Percentiles rank a stretch among this genome's conserved stretches.
Conservation (phyloP, 176 grass and related monocot genomes). For the Eremochloa ophiuroides region DNA sequence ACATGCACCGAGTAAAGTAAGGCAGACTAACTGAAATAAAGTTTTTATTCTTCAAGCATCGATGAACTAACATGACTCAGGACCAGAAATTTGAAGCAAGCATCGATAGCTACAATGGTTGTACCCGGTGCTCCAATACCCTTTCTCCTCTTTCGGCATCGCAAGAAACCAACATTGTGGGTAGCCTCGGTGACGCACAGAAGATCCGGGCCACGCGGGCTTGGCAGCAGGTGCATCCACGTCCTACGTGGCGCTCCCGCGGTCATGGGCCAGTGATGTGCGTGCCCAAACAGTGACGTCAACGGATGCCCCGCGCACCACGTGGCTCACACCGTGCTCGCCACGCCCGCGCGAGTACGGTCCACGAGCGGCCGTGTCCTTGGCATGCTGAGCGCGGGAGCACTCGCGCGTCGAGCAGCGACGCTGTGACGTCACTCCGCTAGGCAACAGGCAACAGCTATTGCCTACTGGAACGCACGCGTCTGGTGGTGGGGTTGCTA, state of each 20-base stretch:
- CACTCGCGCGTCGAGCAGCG: neutral
- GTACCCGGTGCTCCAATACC: no score
- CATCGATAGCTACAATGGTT: no score
- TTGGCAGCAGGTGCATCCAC: neutral
- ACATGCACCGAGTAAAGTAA: no score
- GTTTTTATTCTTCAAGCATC: no score
- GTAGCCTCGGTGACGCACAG: neutral
- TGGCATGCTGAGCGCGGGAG: neutral
- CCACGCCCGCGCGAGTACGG: no score
- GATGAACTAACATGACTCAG: no score
- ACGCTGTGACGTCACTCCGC: neutral
- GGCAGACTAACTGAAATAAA: no score
- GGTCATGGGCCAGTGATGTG: conserved; percentile 1
- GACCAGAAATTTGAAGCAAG: no score
- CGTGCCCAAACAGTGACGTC: conserved; percentile 11
- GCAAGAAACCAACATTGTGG: no score
- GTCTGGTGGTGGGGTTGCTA: neutral
- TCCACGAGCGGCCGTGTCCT: neutral
- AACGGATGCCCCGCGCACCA: neutral
- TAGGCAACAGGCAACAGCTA: no score
- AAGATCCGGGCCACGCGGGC: neutral
- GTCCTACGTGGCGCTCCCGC: neutral
- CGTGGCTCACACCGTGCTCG: neutral
- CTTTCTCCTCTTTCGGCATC: no score
- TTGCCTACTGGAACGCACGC: neutral